phyloP scores from a whole-genome alignment of 208 protist species.

The Trypanosoma congolense region DNA sequence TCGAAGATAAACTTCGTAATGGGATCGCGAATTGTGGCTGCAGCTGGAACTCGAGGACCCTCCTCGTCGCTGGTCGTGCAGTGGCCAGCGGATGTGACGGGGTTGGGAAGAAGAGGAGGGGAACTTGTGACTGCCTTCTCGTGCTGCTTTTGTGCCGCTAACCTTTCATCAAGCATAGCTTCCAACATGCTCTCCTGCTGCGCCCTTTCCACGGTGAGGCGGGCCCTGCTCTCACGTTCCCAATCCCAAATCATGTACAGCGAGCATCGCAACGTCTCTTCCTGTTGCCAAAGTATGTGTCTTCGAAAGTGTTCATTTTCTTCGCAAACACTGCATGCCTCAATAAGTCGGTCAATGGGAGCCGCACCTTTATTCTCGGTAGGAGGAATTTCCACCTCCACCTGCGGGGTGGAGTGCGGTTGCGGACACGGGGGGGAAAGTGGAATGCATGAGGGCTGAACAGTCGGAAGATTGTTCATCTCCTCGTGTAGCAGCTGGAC shows the following conservation, averaged over 20 bases:
- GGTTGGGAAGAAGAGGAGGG: no score
- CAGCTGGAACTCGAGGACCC: constrained; percentile 1
- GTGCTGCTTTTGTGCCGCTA: constrained; percentile 2
- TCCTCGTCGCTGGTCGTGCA: background rate
- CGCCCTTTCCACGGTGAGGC: constrained; percentile 4
- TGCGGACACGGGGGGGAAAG: background rate
- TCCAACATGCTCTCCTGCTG: constrained; percentile 7
- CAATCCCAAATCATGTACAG: constrained; percentile 22
- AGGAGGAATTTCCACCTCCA: no score
- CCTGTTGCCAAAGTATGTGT: constrained; percentile 17
- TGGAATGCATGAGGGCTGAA: background rate
- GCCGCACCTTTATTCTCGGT: no score
- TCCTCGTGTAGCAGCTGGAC: background rate
- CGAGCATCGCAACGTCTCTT: constrained; percentile 20
- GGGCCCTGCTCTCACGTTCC: constrained; percentile 9
- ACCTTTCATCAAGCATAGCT: background rate
- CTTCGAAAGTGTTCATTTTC: constrained; percentile 15
- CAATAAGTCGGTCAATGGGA: background rate
- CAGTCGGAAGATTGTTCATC: background rate
- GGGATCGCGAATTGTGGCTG: constrained; percentile 40
- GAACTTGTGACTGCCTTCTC: background rate
- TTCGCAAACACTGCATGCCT: background rate
- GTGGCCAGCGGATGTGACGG: background rate
- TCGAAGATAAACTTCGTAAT: constrained; percentile 74
- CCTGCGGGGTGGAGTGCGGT: background rate